Evolutionary conservation across 192 early-diverging fungal species (phyloP), one percentile per base, ranked within the genome.

Genomic region (Thamnidium elegans): DNA sequence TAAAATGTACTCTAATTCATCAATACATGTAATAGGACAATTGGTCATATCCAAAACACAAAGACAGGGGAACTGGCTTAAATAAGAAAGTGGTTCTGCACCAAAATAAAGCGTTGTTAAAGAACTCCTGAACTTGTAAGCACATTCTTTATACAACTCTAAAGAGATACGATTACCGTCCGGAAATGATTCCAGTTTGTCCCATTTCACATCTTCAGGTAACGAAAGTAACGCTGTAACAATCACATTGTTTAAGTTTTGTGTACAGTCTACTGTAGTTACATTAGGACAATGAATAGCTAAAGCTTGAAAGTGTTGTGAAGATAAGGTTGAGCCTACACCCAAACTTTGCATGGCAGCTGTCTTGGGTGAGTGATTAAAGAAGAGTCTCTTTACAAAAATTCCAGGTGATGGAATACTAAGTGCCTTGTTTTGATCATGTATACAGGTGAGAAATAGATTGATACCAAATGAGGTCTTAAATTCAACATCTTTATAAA

Each of bases 101-200:
- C 4, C 36, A 39, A 56, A n/a, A 32, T 30, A 39, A 30, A 56
- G 55, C 3, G 55, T 56, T 4, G 55, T 56, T n/a, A 56, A 56
- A 13, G 55, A 34, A 3, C n/a, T 19, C 1, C 55, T 30, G 17
- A 56, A 56, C 32, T 34, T 30, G 32, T 56, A 56, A 4, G 55
- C 55, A n/a, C 55, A 56, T 4, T 56, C 19, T 39, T 56, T 56
- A 36, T 56, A 56, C 55, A 39, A 34, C 32, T 56, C 55, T 34
- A 56, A 56, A 11, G 15, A 1, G 31, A 56, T 17, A 34, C 55
- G 34, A 34, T 36, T 39, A 6, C 36, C 36, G 19, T 39, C 34
- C 2, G 55, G 55, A 56, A 56, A 34, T 0, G 31, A 34, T 8
- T 32, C 32, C 19, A 56, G 55, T 19, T 56, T n/a, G 6, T 7